These are phyloP conservation scores for Theileria annulata DNA, from an alignment of 169 alveolate species.

Conservation along the genomic window DNA sequence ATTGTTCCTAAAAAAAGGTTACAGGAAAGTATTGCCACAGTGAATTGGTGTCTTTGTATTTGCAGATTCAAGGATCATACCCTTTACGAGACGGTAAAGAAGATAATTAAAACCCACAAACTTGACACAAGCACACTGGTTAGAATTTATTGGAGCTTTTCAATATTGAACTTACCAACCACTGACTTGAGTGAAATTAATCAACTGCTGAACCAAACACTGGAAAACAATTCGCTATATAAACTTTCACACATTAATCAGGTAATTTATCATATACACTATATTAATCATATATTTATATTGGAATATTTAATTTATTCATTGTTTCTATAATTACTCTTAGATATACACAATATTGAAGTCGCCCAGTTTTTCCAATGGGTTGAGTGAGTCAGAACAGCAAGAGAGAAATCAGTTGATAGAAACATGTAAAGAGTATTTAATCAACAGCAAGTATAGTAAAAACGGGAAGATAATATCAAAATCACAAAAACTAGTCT, in stretches of 20 bases:
- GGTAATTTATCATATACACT: background rate
- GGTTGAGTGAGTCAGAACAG: constrained; percentile 9
- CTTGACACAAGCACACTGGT: background rate
- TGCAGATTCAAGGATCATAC: background rate
- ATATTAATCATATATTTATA: background rate
- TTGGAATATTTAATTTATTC: background rate
- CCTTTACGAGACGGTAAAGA: background rate
- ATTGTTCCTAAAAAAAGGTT: constrained; percentile 10
- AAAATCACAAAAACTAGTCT: constrained; percentile 53
- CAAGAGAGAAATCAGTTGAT: constrained; percentile 4
- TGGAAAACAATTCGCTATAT: background rate
- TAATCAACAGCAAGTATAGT: constrained; percentile 23
- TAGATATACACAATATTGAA: constrained; percentile 7
- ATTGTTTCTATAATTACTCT: background rate
- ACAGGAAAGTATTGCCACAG: constrained; percentile 51
- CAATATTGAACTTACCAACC: constrained; percentile 1
- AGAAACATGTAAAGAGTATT: constrained; percentile 22
- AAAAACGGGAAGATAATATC: constrained; percentile 54
- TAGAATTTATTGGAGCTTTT: constrained; percentile 7
- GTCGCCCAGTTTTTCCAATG: background rate
- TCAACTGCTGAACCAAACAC: background rate
- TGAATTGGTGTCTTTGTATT: constrained; percentile 35
- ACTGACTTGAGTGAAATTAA: background rate
- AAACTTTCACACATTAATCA: constrained; percentile 19
- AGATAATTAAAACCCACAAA: background rate